Conservation (phyloP, 2,329 filamentous ascomycete genomes). For the Ophiocordyceps camponoti-leonardi region DNA sequence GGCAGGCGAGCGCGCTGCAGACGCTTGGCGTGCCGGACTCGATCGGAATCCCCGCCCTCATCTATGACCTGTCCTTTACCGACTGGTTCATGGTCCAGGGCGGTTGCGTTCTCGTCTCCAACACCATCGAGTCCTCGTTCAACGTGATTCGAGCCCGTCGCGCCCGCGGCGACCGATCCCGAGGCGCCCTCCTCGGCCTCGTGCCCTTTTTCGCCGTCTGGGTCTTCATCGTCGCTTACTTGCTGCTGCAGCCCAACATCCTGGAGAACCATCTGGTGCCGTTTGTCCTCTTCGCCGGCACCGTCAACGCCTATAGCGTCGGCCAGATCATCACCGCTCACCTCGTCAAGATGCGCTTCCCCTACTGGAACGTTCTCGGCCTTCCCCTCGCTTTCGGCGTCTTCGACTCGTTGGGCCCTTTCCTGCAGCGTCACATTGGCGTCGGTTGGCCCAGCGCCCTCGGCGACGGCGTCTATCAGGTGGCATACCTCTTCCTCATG, state of each 20-base stretch:
- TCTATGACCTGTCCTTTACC: constrained; percentile 74
- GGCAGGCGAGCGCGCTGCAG: constrained; percentile 67
- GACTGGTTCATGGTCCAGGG: constrained; percentile 91
- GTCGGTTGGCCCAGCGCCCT: constrained; percentile 64
- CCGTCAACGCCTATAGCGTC: constrained; percentile 89
- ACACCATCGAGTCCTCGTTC: constrained; percentile 60
- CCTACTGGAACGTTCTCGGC: constrained; percentile 74
- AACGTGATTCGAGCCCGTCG: constrained; percentile 76
- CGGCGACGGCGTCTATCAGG: constrained; percentile 66
- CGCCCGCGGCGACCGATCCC: constrained; percentile 51
- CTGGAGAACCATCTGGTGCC: constrained; percentile 71
- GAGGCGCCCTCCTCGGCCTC: constrained; percentile 66
- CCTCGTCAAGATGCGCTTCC: constrained; percentile 73
- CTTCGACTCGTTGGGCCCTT: constrained; percentile 61
- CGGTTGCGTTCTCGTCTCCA: constrained; percentile 62
- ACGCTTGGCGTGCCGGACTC: constrained; percentile 51
- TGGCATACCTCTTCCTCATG: constrained; percentile 80
- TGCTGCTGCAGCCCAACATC: constrained; percentile 72
- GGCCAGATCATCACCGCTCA: constrained; percentile 94
- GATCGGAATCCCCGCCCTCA: constrained; percentile 44
- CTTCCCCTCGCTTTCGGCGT: constrained; percentile 65
- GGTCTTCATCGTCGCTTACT: constrained; percentile 59
- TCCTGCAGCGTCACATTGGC: constrained; percentile 38
- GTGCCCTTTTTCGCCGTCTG: constrained; percentile 66
- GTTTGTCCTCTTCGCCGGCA: constrained; percentile 73